Evolutionary conservation across 73 alveolate species (phyloP), one percentile per base, ranked within the genome.

Genomic region (Paraurostyla sp.): DNA sequence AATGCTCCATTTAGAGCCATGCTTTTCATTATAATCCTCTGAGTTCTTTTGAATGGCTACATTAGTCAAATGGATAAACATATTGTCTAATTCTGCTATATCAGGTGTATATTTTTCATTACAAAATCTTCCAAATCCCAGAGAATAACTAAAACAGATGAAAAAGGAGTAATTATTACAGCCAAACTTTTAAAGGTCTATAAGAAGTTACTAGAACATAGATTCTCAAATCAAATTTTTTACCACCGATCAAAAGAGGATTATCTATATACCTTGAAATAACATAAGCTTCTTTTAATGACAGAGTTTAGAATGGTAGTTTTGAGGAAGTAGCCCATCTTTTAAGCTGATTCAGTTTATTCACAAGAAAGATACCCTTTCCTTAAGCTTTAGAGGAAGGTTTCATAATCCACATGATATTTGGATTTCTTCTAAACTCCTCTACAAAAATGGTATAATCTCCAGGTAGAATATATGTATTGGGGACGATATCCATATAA

Each of bases 341-440:
- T 76, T 87, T 76, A 36, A 92, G 89, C 76, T 89, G 91, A 63
- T 83, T 60, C 38, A 92, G 94, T 81, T 98, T 98, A 69, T 98
- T 98, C 51, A 98, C 97, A 41, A 98, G 93, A 93, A 97, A 97
- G 84, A 98, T 98, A 29, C 99, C 99, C 71, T 98, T 97, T 22
- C 99, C 99, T 89, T 98, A 98, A 58, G 99, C 97, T 51, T 97
- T 94, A 68, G 98, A 97, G 35, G 98, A 94, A 32, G 99, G 99
- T 83, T 98, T 98, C 94, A 98, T 98, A 71, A 98, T 98, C 99
- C 99, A 98, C 50, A 98, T 95, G 16, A 97, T 80, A 92, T 98
- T 96, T 30, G 99, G 99, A 87, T 96, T 95, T 76, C 97, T 93
- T 63, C 98, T 92, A 76, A 98, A 98, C 91, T 98, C 99, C 97